phyloP scores from a whole-genome alignment of 2,329 filamentous ascomycete species.

The Aspergillus proliferans region DNA sequence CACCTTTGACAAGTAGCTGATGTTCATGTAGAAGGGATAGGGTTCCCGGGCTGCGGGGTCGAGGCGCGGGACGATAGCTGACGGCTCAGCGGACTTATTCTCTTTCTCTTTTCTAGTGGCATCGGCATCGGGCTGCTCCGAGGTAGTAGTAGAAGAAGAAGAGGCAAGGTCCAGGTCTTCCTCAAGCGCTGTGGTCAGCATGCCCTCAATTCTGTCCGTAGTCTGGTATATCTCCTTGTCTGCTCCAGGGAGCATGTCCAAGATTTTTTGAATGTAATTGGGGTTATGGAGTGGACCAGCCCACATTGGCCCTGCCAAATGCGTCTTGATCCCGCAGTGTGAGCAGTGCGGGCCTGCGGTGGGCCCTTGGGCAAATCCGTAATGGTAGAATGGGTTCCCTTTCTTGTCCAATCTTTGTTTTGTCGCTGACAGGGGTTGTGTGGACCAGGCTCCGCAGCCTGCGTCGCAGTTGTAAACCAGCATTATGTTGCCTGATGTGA shows the following conservation, averaged over 20 bases:
- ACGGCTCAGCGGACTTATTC: conserved; percentile 13
- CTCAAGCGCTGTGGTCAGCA: conserved; percentile 82
- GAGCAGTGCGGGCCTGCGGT: conserved; percentile 61
- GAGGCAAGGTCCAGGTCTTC: conserved; percentile 48
- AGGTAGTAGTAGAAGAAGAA: conserved; percentile 7
- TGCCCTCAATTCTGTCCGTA: conserved; percentile 73
- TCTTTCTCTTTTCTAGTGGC: conserved; percentile 7
- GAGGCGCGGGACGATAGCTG: conserved; percentile 39
- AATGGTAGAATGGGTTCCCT: conserved; percentile 68
- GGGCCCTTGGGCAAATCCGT: conserved; percentile 67
- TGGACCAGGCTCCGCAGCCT: conserved; percentile 88
- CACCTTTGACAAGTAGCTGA: conserved; percentile 66
- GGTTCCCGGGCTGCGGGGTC: conserved; percentile 63
- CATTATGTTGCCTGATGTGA: conserved; percentile 87
- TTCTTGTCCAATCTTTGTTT: conserved; percentile 64
- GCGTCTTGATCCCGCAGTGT: conserved; percentile 81
- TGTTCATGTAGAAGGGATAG: conserved; percentile 80
- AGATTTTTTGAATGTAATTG: conserved; percentile 71
- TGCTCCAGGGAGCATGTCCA: conserved; percentile 63
- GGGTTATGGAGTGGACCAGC: conserved; percentile 80
- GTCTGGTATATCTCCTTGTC: conserved; percentile 72
- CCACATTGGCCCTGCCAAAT: conserved; percentile 92
- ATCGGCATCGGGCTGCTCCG: conserved; percentile 6
- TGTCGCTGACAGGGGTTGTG: conserved; percentile 69
- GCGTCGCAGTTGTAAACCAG: conserved; percentile 82